Conservation (phyloP, 208 protist species). For the Lotmaria passim region DNA sequence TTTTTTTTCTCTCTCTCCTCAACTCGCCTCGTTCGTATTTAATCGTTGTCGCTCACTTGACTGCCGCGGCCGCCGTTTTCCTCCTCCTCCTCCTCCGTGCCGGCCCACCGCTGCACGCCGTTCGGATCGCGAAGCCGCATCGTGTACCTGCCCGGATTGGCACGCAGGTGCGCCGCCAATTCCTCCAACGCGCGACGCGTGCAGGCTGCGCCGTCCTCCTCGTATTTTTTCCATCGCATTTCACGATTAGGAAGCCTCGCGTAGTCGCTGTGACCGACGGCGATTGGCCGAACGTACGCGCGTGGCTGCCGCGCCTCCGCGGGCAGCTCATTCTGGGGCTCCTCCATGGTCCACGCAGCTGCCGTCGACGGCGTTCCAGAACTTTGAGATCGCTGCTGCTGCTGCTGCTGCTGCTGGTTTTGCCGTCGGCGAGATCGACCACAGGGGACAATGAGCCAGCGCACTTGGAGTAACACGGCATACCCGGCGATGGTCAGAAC, state of each 20-base stretch:
- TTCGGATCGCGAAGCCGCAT: constrained; percentile 62
- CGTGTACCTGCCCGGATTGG: constrained; percentile 51
- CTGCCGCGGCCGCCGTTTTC: constrained; percentile 4
- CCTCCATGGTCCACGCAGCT: neutral
- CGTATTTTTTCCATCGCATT: constrained; percentile 47
- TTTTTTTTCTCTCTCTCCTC: neutral
- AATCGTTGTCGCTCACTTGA: neutral
- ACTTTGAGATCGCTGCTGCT: neutral
- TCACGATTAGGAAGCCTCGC: constrained; percentile 3
- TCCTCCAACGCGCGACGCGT: constrained; percentile 64
- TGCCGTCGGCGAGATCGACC: neutral
- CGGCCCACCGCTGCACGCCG: constrained; percentile 58
- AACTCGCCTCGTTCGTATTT: too few relatives aligned
- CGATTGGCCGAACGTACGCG: constrained; percentile 30
- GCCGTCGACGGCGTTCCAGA: too few relatives aligned
- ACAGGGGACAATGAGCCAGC: neutral
- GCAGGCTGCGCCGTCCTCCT: constrained; percentile 49
- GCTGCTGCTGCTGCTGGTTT: neutral
- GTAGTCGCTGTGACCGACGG: constrained; percentile 5
- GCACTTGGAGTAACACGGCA: neutral
- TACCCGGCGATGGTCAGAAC: constrained; percentile 7
- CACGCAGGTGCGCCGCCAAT: constrained; percentile 53
- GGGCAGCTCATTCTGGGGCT: constrained; percentile 24
- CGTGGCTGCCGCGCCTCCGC: constrained; percentile 15
- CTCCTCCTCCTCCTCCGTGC: constrained; percentile 8